Evolutionary conservation across 23 red algal species (phyloP), one percentile per base, ranked within the genome.

Genomic region (Gracilaria caudata): DNA sequence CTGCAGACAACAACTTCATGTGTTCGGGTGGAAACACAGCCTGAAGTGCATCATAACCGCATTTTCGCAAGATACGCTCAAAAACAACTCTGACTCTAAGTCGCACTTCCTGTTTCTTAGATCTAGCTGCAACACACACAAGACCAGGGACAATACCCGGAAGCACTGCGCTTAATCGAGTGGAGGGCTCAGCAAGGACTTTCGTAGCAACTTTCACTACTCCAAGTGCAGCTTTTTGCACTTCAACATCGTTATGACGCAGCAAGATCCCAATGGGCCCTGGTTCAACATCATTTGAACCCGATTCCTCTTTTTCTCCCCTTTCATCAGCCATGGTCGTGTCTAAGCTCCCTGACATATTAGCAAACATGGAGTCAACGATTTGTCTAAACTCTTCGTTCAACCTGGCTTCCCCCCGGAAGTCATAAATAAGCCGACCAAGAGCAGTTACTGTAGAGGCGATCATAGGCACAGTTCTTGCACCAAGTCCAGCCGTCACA

Each of bases 1-100:
- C 77, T 14, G 80, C 74, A 12, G 75, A 51, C 14, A 95, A 30
- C 30, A 95, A 68, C 56, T 95, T 95, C 61, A 68, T 34, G 29
- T 98, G 95, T 16, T 88, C 84, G 19, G 57, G 21, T 11, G 95
- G 95, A 76, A 98, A 91, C 5, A 84, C 51, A 61, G 65, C 73
- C 53, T 93, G 82, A 38, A 98, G 38, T 26, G 33, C 63, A 54
- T 90, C 90, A 21, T 64, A 61, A 12, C 90, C 91, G 53, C 81
- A 90, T 78, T 84, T 90, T 36, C 86, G 80, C 21, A 98, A 60
- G 30, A 94, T 33, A 7, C 95, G 73, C 68, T 98, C 95, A 32
- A 98, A 73, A 14, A 98, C 77, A 21, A 98, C 90, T 61, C 92
- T 63, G 16, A 98, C 95, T 78, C 77, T 60, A 70, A 93, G 77